phyloP scores from a whole-genome alignment of 495 filamentous ascomycete genomes.

The Xylaria palmicola region DNA sequence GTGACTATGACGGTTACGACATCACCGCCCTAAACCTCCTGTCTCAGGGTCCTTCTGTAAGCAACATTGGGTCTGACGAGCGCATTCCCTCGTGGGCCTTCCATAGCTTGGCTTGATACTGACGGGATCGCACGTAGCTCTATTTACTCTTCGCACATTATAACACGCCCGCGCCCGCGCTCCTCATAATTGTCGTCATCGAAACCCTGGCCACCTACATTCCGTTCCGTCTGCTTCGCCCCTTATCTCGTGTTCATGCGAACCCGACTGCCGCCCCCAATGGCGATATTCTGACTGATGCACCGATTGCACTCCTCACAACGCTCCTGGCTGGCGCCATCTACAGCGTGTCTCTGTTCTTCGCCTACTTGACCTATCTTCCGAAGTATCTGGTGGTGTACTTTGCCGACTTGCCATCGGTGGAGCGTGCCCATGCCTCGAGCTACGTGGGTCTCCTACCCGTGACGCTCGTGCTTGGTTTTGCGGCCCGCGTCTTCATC shows the following conservation, averaged over 20 bases:
- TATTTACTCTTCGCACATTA: conserved; percentile 76
- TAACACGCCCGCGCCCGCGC: conserved; percentile 56
- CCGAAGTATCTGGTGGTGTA: conserved; percentile 64
- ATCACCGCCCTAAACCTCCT: conserved; percentile 65
- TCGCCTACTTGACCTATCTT: conserved; percentile 63
- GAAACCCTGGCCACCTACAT: conserved; percentile 64
- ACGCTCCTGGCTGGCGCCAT: conserved; percentile 64
- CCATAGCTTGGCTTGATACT: neutral
- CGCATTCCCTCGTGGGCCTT: neutral
- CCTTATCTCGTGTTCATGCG: conserved; percentile 59
- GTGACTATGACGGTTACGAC: conserved; percentile 72
- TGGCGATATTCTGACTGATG: conserved; percentile 67
- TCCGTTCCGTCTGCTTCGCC: conserved; percentile 70
- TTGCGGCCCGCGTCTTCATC: conserved; percentile 68
- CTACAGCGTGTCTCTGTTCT: conserved; percentile 64
- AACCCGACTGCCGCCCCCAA: conserved; percentile 61
- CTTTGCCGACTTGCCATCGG: conserved; percentile 65
- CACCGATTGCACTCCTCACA: conserved; percentile 59
- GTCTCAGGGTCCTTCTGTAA: conserved; percentile 66
- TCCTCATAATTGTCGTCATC: conserved; percentile 56
- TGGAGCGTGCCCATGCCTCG: conserved; percentile 61
- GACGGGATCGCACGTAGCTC: conserved; percentile 35
- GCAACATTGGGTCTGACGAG: conserved; percentile 19
- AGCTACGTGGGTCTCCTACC: conserved; percentile 58
- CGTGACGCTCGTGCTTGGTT: conserved; percentile 54